Conservation (phyloP, 192 early-diverging fungal species). For the Coemansia sp. region DNA sequence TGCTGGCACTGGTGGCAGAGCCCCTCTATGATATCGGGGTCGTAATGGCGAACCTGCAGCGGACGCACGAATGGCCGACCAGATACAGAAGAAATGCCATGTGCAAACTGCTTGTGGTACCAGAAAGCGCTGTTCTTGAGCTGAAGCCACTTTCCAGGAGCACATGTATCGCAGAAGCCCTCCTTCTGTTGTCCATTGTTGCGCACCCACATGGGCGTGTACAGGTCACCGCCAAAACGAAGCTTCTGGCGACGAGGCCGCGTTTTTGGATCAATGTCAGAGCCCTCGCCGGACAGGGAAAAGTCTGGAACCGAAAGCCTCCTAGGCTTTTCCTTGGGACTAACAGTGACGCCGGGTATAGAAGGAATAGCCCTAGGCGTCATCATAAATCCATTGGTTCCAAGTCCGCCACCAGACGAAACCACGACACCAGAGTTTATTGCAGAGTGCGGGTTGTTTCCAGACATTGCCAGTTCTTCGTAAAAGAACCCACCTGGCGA, state of each 20-base stretch:
- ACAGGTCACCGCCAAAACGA: slow-evolving; percentile 69
- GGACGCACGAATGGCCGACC: slow-evolving; percentile 73
- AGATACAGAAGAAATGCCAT: slow-evolving; percentile 85
- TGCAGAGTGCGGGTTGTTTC: neutral
- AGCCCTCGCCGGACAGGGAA: slow-evolving; percentile 31
- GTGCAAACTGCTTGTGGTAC: slow-evolving; percentile 88
- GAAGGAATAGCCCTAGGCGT: slow-evolving; percentile 35
- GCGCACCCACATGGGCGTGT: slow-evolving; percentile 84
- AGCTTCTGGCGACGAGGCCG: slow-evolving; percentile 71
- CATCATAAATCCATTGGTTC: slow-evolving; percentile 10
- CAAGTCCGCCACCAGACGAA: neutral
- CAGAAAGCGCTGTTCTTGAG: slow-evolving; percentile 87
- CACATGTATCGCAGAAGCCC: slow-evolving; percentile 80
- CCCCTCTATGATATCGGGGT: slow-evolving; percentile 73
- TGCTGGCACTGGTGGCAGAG: slow-evolving; percentile 80
- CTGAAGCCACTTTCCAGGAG: slow-evolving; percentile 82
- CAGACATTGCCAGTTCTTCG: slow-evolving; percentile 13
- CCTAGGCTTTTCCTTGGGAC: slow-evolving; percentile 46
- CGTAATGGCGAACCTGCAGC: slow-evolving; percentile 67
- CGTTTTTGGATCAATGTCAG: slow-evolving; percentile 20
- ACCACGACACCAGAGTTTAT: neutral
- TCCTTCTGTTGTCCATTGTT: slow-evolving; percentile 73
- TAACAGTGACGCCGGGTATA: slow-evolving; percentile 49
- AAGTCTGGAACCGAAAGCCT: slow-evolving; percentile 45
- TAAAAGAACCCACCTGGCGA: slow-evolving; percentile 33